A percentile compares a stretch with the other conserved stretches of the same genome.
phyloP scores from a whole-genome alignment of 2,329 filamentous ascomycete genomes.

The Geoglossum cookeanum region DNA sequence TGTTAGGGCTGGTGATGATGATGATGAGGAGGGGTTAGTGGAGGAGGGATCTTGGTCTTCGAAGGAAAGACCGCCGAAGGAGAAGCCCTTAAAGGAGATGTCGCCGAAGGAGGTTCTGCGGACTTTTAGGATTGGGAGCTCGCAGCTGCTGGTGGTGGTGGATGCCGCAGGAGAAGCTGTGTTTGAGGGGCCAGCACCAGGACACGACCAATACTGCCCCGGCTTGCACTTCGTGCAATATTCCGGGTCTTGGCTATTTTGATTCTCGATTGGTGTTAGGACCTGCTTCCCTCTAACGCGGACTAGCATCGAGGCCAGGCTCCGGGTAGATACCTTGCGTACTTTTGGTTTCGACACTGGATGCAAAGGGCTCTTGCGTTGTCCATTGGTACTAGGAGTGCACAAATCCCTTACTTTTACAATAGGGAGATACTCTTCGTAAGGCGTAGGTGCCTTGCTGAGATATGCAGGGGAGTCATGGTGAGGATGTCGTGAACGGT shows the following conservation, averaged over 20 bases:
- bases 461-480: neutral
- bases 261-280: neutral
- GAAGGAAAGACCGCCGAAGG: no score
- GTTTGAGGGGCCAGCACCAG: neutral
- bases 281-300: neutral
- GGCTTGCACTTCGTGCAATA: neutral
- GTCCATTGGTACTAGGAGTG: neutral
- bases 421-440: neutral
- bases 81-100: no score
- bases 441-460: neutral
- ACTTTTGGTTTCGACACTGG: neutral
- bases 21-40: neutral
- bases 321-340: neutral
- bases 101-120: neutral
- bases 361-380: neutral
- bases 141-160: neutral
- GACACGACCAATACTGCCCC: neutral
- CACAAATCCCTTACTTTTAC: neutral
- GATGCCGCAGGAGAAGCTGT: neutral
- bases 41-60: no score
- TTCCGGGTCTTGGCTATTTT: neutral
- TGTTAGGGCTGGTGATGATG: neutral
- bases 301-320: neutral
- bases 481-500: neutral
- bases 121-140: neutral